These are phyloP conservation scores for Deakozyma indianensis DNA, from an alignment of 805 yeast genomes.

Conservation along the genomic window DNA sequence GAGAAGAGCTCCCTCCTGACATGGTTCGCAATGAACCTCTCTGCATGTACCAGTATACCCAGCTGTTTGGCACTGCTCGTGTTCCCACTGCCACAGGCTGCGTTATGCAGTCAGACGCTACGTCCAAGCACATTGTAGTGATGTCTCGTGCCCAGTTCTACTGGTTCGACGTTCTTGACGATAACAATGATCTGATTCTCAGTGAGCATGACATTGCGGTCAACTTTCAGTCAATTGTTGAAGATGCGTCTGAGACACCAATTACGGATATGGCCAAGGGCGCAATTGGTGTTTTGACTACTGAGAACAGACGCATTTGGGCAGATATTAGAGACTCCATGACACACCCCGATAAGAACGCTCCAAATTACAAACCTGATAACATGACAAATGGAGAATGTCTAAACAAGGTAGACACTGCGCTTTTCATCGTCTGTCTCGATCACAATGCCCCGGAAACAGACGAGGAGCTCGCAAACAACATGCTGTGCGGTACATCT, in stretches of 20 bases:
- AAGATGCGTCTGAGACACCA: conserved; percentile 45
- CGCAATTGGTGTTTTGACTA: conserved; percentile 79
- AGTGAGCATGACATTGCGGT: conserved; percentile 61
- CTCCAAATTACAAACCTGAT: conserved; percentile 24
- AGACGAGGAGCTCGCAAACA: conserved; percentile 48
- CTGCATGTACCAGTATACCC: conserved; percentile 85
- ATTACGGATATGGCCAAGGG: conserved; percentile 51
- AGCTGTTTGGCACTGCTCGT: conserved; percentile 76
- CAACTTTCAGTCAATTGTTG: conserved; percentile 61
- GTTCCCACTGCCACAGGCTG: conserved; percentile 77
- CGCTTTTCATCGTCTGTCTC: conserved; percentile 68
- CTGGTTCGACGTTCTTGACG: conserved; percentile 87
- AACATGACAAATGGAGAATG: conserved; percentile 46
- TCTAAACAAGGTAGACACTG: conserved; percentile 60
- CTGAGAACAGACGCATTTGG: conserved; percentile 84
- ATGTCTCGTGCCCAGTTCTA: conserved; percentile 78
- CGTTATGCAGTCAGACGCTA: conserved; percentile 64
- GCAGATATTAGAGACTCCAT: conserved; percentile 51
- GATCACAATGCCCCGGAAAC: conserved; percentile 61
- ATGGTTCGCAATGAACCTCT: conserved; percentile 42
- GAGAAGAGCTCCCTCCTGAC: conserved; percentile 63
- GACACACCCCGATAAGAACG: conserved; percentile 13
- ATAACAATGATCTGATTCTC: conserved; percentile 52
- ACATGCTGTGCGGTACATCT: conserved; percentile 79
- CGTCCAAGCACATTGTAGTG: conserved; percentile 70